A percentile compares a stretch with the other conserved stretches of the same genome.
phyloP scores from a whole-genome alignment of 768 basidiomycete genomes.

The Serendipita indica region DNA sequence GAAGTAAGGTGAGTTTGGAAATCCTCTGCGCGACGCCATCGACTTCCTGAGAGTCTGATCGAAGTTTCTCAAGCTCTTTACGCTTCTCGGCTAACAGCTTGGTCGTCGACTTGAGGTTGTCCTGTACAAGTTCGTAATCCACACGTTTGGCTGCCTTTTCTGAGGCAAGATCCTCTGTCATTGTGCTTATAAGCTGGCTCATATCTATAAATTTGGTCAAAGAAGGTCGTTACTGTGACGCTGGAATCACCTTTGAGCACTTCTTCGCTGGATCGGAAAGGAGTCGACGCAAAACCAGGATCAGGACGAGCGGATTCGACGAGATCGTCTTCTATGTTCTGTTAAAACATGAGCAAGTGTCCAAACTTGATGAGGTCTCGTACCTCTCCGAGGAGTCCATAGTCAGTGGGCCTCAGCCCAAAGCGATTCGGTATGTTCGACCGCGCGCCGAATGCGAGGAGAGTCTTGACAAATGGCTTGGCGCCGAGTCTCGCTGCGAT shows the following conservation, averaged over 20 bases:
- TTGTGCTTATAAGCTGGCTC: constrained; percentile 64
- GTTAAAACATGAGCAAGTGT: neutral
- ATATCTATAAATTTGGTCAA: constrained; percentile 47
- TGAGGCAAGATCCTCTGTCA: constrained; percentile 61
- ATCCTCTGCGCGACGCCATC: constrained; percentile 70
- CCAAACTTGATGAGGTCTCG: constrained; percentile 16
- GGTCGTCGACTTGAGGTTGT: constrained; percentile 76
- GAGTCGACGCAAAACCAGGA: neutral
- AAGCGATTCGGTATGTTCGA: constrained; percentile 79
- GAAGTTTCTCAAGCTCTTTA: constrained; percentile 66
- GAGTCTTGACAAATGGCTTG: constrained; percentile 64
- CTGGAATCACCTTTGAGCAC: constrained; percentile 49
- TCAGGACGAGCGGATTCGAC: neutral
- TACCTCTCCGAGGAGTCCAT: constrained; percentile 86
- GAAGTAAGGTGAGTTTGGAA: constrained; percentile 49
- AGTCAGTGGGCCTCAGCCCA: constrained; percentile 85
- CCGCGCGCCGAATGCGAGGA: constrained; percentile 89
- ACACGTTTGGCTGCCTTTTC: constrained; percentile 84
- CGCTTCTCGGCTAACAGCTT: constrained; percentile 84
- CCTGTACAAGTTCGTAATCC: constrained; percentile 71
- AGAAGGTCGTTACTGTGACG: constrained; percentile 6
- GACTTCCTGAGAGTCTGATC: constrained; percentile 54
- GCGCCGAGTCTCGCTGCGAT: constrained; percentile 92
- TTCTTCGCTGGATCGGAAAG: constrained; percentile 47
- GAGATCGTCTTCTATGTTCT: neutral